A percentile compares a stretch with the other conserved stretches of the same genome.
Evolutionary conservation across 805 yeast genomes (phyloP).

Genomic region (Candida krabiensis): DNA sequence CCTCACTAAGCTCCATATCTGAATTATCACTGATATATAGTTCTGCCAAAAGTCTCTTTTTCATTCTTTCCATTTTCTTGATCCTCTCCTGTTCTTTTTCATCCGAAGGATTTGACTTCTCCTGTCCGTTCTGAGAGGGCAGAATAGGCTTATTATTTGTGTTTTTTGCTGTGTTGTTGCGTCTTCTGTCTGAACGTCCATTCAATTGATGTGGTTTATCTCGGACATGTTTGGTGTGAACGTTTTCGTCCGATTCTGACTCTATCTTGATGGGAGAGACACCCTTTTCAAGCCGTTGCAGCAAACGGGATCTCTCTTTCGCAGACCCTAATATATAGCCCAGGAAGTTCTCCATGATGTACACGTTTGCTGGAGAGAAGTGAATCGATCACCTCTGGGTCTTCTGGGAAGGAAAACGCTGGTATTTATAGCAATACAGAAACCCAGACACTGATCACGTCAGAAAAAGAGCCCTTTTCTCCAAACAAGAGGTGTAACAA

Average conservation of each 20-base stretch:
- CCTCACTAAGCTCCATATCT: constrained; percentile 21
- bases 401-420: no score
- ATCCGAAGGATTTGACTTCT: background rate
- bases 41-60: constrained; percentile 19
- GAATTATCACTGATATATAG: constrained; percentile 27
- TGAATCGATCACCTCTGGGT: no score
- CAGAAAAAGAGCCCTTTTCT: no score
- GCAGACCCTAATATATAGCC: constrained; percentile 18
- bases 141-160: no score
- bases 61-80: constrained; percentile 10
- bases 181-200: background rate
- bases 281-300: constrained; percentile 8
- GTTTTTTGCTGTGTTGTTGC: background rate
- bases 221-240: no score
- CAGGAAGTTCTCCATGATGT: constrained; percentile 20
- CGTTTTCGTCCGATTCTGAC: background rate
- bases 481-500: no score
- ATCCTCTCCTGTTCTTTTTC: constrained; percentile 3
- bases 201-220: no score
- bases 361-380: no score
- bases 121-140: background rate
- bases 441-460: no score
- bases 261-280: constrained; percentile 4
- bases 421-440: no score
- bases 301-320: constrained; percentile 13